phyloP scores from a whole-genome alignment of 2,329 filamentous ascomycete genomes.

The Penicillium sp. region DNA sequence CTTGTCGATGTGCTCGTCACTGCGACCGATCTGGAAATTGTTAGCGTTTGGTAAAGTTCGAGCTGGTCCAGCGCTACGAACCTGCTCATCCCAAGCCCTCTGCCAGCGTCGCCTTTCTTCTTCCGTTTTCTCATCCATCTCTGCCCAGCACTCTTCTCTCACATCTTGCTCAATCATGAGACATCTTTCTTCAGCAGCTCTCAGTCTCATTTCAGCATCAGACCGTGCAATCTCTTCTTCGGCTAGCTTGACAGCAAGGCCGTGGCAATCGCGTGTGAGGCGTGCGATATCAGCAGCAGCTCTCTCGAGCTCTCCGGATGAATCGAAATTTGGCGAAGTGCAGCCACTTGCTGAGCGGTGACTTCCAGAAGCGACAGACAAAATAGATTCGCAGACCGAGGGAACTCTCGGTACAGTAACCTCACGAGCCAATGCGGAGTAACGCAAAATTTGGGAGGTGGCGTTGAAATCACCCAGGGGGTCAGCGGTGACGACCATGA shows the following conservation, averaged over 20 bases:
- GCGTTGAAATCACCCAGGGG: conserved; percentile 93
- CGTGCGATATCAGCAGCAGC: conserved; percentile 77
- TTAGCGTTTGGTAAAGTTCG: conserved; percentile 12
- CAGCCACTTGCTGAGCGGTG: conserved; percentile 37
- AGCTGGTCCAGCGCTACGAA: conserved; percentile 25
- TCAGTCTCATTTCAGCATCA: conserved; percentile 70
- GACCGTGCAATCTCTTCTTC: conserved; percentile 68
- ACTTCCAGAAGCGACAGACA: conserved; percentile 37
- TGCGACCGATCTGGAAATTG: conserved; percentile 56
- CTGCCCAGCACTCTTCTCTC: conserved; percentile 80
- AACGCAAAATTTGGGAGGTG: conserved; percentile 91
- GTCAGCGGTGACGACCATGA: conserved; percentile 97
- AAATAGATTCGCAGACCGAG: conserved; percentile 71
- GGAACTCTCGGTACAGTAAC: conserved; percentile 88
- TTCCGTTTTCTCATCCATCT: conserved; percentile 76
- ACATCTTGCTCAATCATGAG: conserved; percentile 78
- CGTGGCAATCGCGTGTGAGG: conserved; percentile 74
- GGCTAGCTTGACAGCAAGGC: conserved; percentile 65
- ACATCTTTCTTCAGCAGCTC: conserved; percentile 61
- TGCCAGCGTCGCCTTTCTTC: conserved; percentile 80
- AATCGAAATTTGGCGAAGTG: conserved; percentile 40
- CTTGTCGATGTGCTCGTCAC: conserved; percentile 80
- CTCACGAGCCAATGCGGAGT: conserved; percentile 87
- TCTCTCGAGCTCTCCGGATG: conserved; percentile 70
- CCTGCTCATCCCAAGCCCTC: conserved; percentile 70